These are phyloP conservation scores for Emericellopsis atlantica DNA, from an alignment of 2,329 filamentous ascomycete genomes.

Conservation along the genomic window DNA sequence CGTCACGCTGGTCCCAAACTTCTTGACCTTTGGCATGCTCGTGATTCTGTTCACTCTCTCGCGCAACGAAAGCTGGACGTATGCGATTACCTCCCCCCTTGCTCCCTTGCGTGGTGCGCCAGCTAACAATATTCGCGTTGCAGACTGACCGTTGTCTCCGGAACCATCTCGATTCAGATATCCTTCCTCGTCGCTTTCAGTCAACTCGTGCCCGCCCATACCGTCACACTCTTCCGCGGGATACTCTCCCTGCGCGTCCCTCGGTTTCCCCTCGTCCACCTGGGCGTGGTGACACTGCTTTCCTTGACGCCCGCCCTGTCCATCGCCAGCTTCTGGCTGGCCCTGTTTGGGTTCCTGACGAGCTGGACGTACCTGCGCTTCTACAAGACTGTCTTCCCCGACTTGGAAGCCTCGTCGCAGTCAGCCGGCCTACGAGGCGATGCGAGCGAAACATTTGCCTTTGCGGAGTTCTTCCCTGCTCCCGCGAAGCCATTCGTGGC, in stretches of 20 bases:
- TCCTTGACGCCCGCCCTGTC: conserved; percentile 43
- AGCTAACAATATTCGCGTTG: neutral
- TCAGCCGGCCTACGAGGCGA: conserved; percentile 63
- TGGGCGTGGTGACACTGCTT: conserved; percentile 59
- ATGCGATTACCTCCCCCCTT: conserved; percentile 18
- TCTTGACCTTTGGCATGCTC: conserved; percentile 60
- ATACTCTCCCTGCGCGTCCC: conserved; percentile 79
- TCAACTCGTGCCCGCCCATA: conserved; percentile 93
- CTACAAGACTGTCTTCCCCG: conserved; percentile 67
- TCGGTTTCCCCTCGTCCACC: conserved; percentile 56
- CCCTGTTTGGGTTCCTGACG: conserved; percentile 68
- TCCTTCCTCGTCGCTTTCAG: conserved; percentile 95
- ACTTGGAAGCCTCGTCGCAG: conserved; percentile 48
- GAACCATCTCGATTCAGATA: conserved; percentile 80
- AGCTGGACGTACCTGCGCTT: conserved; percentile 96
- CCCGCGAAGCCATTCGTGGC: conserved; percentile 67
- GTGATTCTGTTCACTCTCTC: conserved; percentile 62
- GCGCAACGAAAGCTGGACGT: conserved; percentile 56
- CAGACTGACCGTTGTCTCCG: conserved; percentile 72
- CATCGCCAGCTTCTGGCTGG: conserved; percentile 68
- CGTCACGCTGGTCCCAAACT: conserved; percentile 67
- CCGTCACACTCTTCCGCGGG: conserved; percentile 83
- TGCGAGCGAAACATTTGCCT: conserved; percentile 90
- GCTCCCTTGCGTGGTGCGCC: neutral
- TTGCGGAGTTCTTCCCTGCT: conserved; percentile 90